Base-by-base conservation (phyloP, 140 eudicot genomes). In the Stevia rebaudiana region DNA sequence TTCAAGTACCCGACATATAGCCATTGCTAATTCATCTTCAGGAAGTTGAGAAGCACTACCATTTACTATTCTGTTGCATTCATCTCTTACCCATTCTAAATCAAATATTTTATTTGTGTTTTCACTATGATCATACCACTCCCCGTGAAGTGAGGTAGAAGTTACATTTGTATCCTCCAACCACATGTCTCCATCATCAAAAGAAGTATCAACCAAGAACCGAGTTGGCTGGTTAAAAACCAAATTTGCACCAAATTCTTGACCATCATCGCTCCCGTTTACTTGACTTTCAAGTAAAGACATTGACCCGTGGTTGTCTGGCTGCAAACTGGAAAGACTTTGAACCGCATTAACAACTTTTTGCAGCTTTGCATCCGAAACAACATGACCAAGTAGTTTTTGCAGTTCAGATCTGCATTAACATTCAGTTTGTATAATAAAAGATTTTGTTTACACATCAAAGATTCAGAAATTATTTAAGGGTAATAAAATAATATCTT, bases 11-110 rank as follows among this genome's bases (percentile, higher is more conserved):
- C 87, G 83, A 75, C 98, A 92, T 36, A 92, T 92, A 62, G 98
- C 85, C 96, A 92, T 87, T 61, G 98, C 98, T 48, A 92, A 67
- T 75, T 92, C 98, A 85, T 92, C 98, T 73, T 77, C 87, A 65
- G 96, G 81, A 61, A 92, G 86, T 67, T 88, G 92, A 49, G 98
- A 92, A 66, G 79, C 55, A 77, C 92, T 92, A 63, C 53, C 79
- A 48, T 54, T 78, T 50, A 92, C 89, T 77, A 92, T 87, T 70
- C 53, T 76, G 17, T 65, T 85, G 68, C 98, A 88, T 41, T 85
- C 90, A 79, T 85, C 82, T 65, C 84, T 82, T 78, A 92, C 60
- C 98, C 98, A 92, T 53, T 31, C 84, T 61, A 92, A 81, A 80
- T 88, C 96, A 85, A 64, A 85, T 36, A 13, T 69, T 68, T 71